These are phyloP conservation scores for Lachnellula hyalina DNA, from an alignment of 2,329 filamentous ascomycete species.

Conservation along the genomic window DNA sequence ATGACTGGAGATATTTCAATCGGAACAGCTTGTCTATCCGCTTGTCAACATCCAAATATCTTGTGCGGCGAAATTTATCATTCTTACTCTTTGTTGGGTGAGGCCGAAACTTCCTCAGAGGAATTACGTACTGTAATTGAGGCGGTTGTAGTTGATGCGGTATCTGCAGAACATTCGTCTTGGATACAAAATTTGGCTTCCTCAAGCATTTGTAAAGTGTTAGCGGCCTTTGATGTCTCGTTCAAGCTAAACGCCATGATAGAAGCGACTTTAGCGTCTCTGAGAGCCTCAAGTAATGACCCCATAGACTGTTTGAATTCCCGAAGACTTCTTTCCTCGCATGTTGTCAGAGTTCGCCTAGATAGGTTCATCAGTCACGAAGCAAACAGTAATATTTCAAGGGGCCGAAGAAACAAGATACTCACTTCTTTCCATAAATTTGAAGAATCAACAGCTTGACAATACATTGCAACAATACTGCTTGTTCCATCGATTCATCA, in stretches of 20 bases:
- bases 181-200: not conserved
- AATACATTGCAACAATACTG: conserved; percentile 5
- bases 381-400: not conserved
- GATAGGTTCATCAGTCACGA: not conserved
- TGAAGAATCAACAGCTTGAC: conserved; percentile 10
- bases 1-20: not conserved
- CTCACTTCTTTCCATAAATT: conserved; percentile 8
- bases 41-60: not conserved
- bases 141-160: not conserved
- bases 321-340: conserved; percentile 2
- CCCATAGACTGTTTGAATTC: conserved; percentile 3
- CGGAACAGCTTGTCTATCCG: not conserved
- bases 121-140: conserved; percentile 9
- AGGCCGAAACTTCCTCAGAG: not conserved
- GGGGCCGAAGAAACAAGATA: not conserved
- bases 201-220: conserved; percentile 2
- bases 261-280: conserved; percentile 2
- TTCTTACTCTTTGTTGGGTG: conserved; percentile 1
- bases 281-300: conserved; percentile 2
- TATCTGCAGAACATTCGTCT: not conserved
- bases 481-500: not conserved
- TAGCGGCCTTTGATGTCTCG: conserved; percentile 1
- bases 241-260: conserved; percentile 7
- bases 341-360: not conserved
- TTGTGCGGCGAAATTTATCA: not conserved